Evolutionary conservation across 768 basidiomycete genomes (phyloP).

Genomic region (Phlebiopsis gigantea): DNA sequence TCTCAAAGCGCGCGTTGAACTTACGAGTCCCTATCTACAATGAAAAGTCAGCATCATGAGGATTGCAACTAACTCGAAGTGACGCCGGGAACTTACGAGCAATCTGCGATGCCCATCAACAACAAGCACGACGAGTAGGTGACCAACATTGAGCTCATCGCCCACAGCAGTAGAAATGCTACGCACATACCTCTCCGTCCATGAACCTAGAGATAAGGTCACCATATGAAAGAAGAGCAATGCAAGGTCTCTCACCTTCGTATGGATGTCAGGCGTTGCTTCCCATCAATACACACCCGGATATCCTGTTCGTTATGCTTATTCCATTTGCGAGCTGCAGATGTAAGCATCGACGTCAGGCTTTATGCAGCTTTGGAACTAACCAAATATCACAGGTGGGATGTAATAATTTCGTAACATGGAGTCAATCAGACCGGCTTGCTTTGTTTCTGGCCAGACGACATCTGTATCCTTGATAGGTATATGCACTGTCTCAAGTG

Average conservation of each 20-base stretch:
- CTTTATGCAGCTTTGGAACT: constrained; percentile 14
- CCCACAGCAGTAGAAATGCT: too few species aligned
- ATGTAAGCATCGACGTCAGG: background rate
- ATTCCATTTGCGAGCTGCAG: background rate
- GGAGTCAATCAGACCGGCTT: constrained; percentile 59
- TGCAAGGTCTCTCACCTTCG: constrained; percentile 34
- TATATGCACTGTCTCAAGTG: background rate
- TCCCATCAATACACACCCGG: constrained; percentile 65
- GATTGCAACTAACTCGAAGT: background rate
- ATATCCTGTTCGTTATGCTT: constrained; percentile 36
- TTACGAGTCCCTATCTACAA: constrained; percentile 28
- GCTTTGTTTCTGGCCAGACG: constrained; percentile 62
- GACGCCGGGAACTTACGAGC: background rate
- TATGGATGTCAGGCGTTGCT: constrained; percentile 66
- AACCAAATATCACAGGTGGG: constrained; percentile 64
- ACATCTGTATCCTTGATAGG: constrained; percentile 50
- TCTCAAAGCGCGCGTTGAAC: constrained; percentile 20
- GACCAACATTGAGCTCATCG: too few species aligned
- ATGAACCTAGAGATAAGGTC: background rate
- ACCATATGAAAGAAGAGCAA: background rate
- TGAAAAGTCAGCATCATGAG: background rate
- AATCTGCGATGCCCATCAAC: background rate
- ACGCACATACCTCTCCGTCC: constrained; percentile 10
- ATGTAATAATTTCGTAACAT: constrained; percentile 60
- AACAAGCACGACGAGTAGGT: too few species aligned